These are phyloP conservation scores for Xenoacremonium recifei DNA, from an alignment of 2,329 filamentous ascomycete genomes.

Conservation along the genomic window DNA sequence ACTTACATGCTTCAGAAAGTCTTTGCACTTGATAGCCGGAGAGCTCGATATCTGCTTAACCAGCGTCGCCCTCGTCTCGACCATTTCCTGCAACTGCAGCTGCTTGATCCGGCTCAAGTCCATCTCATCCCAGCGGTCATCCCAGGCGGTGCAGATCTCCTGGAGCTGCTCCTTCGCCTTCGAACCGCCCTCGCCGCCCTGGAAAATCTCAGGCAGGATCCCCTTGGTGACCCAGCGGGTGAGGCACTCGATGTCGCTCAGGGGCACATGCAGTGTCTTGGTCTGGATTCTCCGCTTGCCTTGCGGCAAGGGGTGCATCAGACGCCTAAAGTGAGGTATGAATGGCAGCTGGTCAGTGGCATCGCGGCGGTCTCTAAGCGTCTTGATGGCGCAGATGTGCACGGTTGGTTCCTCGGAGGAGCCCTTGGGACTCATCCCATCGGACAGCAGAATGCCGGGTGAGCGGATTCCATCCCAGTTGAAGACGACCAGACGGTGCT, in stretches of 20 bases:
- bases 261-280: conserved; percentile 66
- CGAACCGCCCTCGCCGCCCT: conserved; percentile 46
- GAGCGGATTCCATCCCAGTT: conserved; percentile 81
- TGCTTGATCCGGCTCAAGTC: conserved; percentile 82
- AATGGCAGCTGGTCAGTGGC: conserved; percentile 87
- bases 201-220: conserved; percentile 59
- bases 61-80: conserved; percentile 67
- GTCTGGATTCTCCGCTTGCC: conserved; percentile 65
- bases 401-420: conserved; percentile 62
- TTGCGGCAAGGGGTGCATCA: conserved; percentile 67
- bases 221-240: conserved; percentile 65
- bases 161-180: conserved; percentile 67
- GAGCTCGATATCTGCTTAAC: conserved; percentile 62
- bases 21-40: conserved; percentile 66
- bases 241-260: conserved; percentile 81
- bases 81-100: conserved; percentile 74
- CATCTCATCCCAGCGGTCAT: conserved; percentile 76
- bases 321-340: conserved; percentile 64
- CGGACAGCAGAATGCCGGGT: conserved; percentile 74
- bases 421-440: conserved; percentile 65
- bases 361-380: conserved; percentile 66
- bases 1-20: conserved; percentile 86
- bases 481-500: conserved; percentile 78
- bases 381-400: conserved; percentile 75
- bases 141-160: conserved; percentile 72